phyloP scores from a whole-genome alignment of 2,329 filamentous ascomycete genomes.

The Pestalotiopsis sp. region DNA sequence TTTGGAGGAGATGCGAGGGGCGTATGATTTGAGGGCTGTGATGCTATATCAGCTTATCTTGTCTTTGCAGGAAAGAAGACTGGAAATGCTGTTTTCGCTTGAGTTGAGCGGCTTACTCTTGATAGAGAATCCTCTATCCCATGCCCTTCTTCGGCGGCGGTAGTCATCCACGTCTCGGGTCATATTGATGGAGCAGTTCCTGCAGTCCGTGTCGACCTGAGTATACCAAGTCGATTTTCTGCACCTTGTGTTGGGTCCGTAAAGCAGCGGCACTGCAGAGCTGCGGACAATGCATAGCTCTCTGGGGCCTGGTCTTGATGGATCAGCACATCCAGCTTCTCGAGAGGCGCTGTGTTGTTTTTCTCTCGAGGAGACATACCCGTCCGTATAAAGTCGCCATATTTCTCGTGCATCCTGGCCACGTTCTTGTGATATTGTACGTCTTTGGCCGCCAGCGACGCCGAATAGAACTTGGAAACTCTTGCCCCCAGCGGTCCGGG shows the following conservation, averaged over 20 bases:
- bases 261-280: slow-evolving; percentile 5
- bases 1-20: background rate
- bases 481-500: slow-evolving; percentile 1
- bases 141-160: slow-evolving; percentile 3
- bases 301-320: background rate
- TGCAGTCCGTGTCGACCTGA: background rate
- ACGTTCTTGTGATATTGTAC: slow-evolving; percentile 7
- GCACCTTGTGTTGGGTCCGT: slow-evolving; percentile 1
- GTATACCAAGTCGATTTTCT: slow-evolving; percentile 11
- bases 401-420: background rate
- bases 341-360: fast-evolving
- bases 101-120: background rate
- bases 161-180: slow-evolving; percentile 7
- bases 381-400: slow-evolving; percentile 13
- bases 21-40: slow-evolving; percentile 2
- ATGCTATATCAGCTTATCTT: background rate
- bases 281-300: background rate
- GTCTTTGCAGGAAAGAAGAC: too few relatives aligned
- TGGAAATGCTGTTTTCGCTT: too few relatives aligned
- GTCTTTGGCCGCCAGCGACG: background rate
- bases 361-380: background rate
- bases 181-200: background rate
- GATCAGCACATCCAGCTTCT: background rate
- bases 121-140: slow-evolving; percentile 5
- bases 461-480: slow-evolving; percentile 1